Base-by-base conservation (phyloP, 1,284 basidiomycete genomes). In the Chondrostereum purpureum region DNA sequence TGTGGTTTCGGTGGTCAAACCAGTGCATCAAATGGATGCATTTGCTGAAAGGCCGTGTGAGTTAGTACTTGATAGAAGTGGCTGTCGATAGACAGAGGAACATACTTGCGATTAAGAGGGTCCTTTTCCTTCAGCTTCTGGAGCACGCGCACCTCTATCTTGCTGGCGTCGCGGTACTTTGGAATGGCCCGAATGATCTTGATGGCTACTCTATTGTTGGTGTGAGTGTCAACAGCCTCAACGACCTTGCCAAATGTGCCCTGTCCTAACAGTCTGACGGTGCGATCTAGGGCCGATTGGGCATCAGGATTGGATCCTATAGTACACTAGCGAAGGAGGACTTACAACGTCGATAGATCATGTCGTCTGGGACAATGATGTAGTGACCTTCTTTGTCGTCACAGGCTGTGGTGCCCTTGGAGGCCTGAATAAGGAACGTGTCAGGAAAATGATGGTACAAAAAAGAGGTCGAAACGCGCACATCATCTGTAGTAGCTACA, bases 201-300 rank as follows among this genome's bases (percentile, higher is more conserved):
- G 73, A 99, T 93, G 35, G 96, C 96, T 18, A 99, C 95, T 59
- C 82, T 77, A 55, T 73, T 75, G 54, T 83, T 81, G 45, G 77
- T 84, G 53, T 85, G 76, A 27, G 80, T 80, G 68, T 97, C 92
- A 57, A 88, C 67, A 27, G 93, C 93, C 62, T 98, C 92, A 45
- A 99, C 94, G 20, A 99, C 96, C 66, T 99, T 99, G 54, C 96
- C 96, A 60, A 99, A 99, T 5, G 96, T 99, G 4, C 96, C 96
- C 69, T 99, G 96, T 13, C 96, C 96, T 2, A 99, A 74, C 33
- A 95, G 72, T 45, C 83, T 78, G 44, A 94, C 80, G 45, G 95
- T 97, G 50, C 88, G 88, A 76, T 94, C 92, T 93, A 57, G 44
- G 31, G 50, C 39, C 34, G 16, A 42, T 63, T 38, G 65, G 62